Base-by-base conservation (phyloP, 352 stramenopile genomes). In the Globisporangium nunn region DNA sequence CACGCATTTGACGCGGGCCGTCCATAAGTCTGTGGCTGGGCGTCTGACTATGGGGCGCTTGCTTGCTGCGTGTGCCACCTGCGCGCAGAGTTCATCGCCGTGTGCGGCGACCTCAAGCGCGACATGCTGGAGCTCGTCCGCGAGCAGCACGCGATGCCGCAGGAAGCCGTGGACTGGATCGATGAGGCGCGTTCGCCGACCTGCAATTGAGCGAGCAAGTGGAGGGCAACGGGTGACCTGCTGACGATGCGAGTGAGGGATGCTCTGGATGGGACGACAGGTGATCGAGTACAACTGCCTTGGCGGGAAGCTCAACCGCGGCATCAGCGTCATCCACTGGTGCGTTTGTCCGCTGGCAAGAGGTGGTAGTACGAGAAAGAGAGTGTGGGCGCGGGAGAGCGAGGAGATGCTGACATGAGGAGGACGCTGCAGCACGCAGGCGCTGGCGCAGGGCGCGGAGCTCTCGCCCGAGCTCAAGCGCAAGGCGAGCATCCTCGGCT, bases 221-320 rank as follows among this genome's bases (percentile, higher is more conserved):
- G 23, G 23, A 23, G 23, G 23, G 23, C 23, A 23, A 23, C 23
- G 23, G 23, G 23, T 1, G 23, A 23, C 23, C 23, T 23, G 23
- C 23, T 23, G 15, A 28, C 40, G 43, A 15, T 17, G 17, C 17
- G 17, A 5, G n/a, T 48, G 4, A 48, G 2, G n/a, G n/a, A 28
- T 14, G 23, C 18, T 14, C 4, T 48, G 17, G 43, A 23, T 23
- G 23, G 23, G 23, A 23, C n/a, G 18, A 11, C 41, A 85, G 50
- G 81, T 97, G 56, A 74, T 98, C 39, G 79, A 97, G 44, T 99
- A 99, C 88, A 99, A 97, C 67, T 97, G 98, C 65, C 85, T 96
- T 31, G 96, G 96, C 53, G 97, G 97, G 37, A 99, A 99, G 81
- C 90, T 99, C 63, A 99, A 98, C 73, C 91, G 97, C 52, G 97